These are phyloP conservation scores for Simplicillium sp. DNA, from an alignment of 2,329 filamentous ascomycete species.

Conservation along the genomic window DNA sequence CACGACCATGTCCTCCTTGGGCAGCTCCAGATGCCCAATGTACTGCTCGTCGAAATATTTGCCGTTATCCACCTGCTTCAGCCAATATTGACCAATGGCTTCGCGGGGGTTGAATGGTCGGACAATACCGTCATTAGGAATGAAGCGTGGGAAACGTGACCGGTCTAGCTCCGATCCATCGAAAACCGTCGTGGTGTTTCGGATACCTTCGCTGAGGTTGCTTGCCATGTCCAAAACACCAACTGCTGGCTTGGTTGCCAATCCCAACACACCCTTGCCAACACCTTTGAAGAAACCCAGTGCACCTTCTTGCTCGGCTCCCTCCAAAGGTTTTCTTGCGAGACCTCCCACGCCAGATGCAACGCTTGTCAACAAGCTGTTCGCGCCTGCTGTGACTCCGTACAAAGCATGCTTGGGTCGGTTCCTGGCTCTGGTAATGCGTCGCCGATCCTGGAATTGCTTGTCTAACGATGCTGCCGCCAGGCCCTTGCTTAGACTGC, in stretches of 20 bases:
- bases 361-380: constrained; percentile 85
- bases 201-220: constrained; percentile 93
- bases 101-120: constrained; percentile 91
- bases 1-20: constrained; percentile 77
- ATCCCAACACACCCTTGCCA: constrained; percentile 83
- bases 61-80: constrained; percentile 95
- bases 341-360: constrained; percentile 91
- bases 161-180: constrained; percentile 91
- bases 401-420: constrained; percentile 95
- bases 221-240: constrained; percentile 95
- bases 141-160: constrained; percentile 85
- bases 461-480: constrained; percentile 95
- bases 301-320: constrained; percentile 89
- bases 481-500: constrained; percentile 91
- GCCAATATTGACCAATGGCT: constrained; percentile 94
- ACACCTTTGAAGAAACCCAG: constrained; percentile 96
- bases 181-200: constrained; percentile 97
- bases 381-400: constrained; percentile 89
- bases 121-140: constrained; percentile 86
- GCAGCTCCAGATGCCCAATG: constrained; percentile 90
- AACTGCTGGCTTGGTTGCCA: constrained; percentile 96
- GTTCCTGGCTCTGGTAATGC: constrained; percentile 88
- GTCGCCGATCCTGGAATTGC: constrained; percentile 92
- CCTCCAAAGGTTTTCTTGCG: constrained; percentile 87
- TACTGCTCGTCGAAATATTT: constrained; percentile 98